Evolutionary conservation across 805 yeast species (phyloP).

Genomic region (Suhomyces pyralidae): DNA sequence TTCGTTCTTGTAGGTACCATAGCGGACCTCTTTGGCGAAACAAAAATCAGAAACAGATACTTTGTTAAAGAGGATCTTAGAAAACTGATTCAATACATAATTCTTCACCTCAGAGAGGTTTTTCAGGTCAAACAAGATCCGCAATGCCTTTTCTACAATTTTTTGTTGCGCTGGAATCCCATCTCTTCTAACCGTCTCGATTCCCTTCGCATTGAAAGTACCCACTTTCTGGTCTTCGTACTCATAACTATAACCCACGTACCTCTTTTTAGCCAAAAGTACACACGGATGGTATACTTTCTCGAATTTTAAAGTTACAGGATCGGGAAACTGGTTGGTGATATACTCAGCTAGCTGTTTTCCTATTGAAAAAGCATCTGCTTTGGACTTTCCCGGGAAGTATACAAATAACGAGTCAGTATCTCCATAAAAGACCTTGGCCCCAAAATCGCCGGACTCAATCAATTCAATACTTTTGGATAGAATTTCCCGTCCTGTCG

Average conservation of each 20-base stretch:
- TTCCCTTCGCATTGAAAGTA: slow-evolving; percentile 91
- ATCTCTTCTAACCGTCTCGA: slow-evolving; percentile 91
- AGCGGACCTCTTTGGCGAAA: slow-evolving; percentile 84
- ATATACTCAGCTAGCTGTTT: slow-evolving; percentile 61
- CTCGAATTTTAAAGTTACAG: slow-evolving; percentile 81
- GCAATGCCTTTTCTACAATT: slow-evolving; percentile 67
- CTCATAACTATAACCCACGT: slow-evolving; percentile 84
- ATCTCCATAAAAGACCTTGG: slow-evolving; percentile 94
- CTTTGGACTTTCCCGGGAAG: slow-evolving; percentile 74
- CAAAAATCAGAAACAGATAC: slow-evolving; percentile 79
- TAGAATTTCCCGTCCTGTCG: slow-evolving; percentile 83
- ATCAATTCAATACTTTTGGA: slow-evolving; percentile 67
- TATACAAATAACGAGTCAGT: slow-evolving; percentile 92
- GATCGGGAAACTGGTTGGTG: slow-evolving; percentile 70
- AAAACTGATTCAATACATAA: slow-evolving; percentile 65
- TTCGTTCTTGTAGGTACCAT: slow-evolving; percentile 78
- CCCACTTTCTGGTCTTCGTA: slow-evolving; percentile 52
- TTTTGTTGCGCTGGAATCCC: slow-evolving; percentile 91
- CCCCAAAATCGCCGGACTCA: slow-evolving; percentile 70
- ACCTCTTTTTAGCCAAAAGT: slow-evolving; percentile 80
- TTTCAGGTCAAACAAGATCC: slow-evolving; percentile 65
- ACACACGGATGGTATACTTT: slow-evolving; percentile 89
- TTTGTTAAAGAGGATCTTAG: slow-evolving; percentile 57
- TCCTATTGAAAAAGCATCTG: slow-evolving; percentile 78
- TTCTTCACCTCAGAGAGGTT: slow-evolving; percentile 69